A percentile compares a stretch with the other conserved stretches of the same genome.
phyloP scores from a whole-genome alignment of 2,329 filamentous ascomycete species.

The Fusarium virguliforme region DNA sequence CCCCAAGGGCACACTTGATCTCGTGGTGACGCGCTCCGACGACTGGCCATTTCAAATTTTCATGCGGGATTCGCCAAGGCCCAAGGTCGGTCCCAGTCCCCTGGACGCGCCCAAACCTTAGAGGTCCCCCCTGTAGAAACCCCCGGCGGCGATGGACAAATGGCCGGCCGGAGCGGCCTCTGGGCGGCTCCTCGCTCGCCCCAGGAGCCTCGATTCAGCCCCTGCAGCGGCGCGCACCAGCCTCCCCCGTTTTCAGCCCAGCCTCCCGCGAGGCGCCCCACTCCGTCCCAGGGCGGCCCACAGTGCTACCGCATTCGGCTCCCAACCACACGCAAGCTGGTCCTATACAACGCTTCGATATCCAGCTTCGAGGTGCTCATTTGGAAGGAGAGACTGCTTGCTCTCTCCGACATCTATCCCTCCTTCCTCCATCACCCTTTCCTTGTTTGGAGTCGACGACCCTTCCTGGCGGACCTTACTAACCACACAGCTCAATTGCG shows the following conservation, averaged over 20 bases:
- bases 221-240: slow-evolving; percentile 52
- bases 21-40: slow-evolving; percentile 12
- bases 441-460: slow-evolving; percentile 20
- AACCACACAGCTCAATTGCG: slow-evolving; percentile 28
- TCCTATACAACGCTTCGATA: slow-evolving; percentile 49
- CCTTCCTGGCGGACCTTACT: slow-evolving; percentile 30
- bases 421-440: slow-evolving; percentile 33
- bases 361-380: slow-evolving; percentile 42
- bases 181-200: slow-evolving; percentile 17
- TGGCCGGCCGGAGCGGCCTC: slow-evolving; percentile 25
- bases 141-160: slow-evolving; percentile 39
- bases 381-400: slow-evolving; percentile 35
- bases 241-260: slow-evolving; percentile 54
- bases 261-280: slow-evolving; percentile 46
- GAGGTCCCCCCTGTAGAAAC: slow-evolving; percentile 39
- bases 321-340: slow-evolving; percentile 54
- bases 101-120: slow-evolving; percentile 41
- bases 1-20: neutral
- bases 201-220: slow-evolving; percentile 39
- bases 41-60: slow-evolving; percentile 22
- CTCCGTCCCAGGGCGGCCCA: slow-evolving; percentile 43
- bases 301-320: slow-evolving; percentile 48
- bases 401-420: slow-evolving; percentile 34
- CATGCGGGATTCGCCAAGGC: slow-evolving; percentile 29
- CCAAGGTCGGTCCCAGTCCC: slow-evolving; percentile 28